Evolutionary conservation across 805 yeast genomes (phyloP).

Genomic region (Lachancea nothofagi): DNA sequence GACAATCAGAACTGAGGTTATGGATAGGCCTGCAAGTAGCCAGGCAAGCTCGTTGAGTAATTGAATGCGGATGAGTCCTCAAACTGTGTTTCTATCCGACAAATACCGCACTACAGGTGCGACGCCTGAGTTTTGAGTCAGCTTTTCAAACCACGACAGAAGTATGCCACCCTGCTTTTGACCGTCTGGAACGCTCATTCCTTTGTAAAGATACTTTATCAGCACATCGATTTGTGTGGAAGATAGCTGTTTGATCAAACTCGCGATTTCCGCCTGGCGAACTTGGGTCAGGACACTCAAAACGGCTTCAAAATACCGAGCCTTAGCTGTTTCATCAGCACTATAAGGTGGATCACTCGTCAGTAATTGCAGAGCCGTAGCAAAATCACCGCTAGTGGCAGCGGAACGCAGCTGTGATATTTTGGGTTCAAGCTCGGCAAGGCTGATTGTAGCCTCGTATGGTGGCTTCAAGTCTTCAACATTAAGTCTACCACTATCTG

Average conservation of each 20-base stretch:
- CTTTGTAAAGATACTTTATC: slow-evolving; percentile 78
- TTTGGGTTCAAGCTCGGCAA: slow-evolving; percentile 49
- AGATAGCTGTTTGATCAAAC: slow-evolving; percentile 52
- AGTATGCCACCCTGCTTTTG: slow-evolving; percentile 82
- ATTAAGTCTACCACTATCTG: slow-evolving; percentile 62
- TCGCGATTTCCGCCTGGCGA: slow-evolving; percentile 60
- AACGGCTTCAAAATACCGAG: slow-evolving; percentile 47
- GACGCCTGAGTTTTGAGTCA: slow-evolving; percentile 76
- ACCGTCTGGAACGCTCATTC: slow-evolving; percentile 72
- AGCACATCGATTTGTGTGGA: slow-evolving; percentile 68
- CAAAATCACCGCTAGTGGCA: slow-evolving; percentile 66
- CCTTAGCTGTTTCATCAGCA: slow-evolving; percentile 46
- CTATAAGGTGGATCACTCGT: slow-evolving; percentile 81
- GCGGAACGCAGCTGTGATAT: slow-evolving; percentile 54
- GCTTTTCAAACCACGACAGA: slow-evolving; percentile 88
- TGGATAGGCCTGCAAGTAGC: too few relatives aligned
- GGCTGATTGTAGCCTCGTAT: slow-evolving; percentile 43
- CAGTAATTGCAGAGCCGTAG: slow-evolving; percentile 57
- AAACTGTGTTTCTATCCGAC: slow-evolving; percentile 79
- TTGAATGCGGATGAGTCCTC: slow-evolving; percentile 11
- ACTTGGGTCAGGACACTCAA: slow-evolving; percentile 67
- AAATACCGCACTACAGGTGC: slow-evolving; percentile 84
- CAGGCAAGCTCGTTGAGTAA: too few relatives aligned
- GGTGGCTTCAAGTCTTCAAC: slow-evolving; percentile 59
- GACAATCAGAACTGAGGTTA: too few relatives aligned